phyloP scores from a whole-genome alignment of 2,329 filamentous ascomycete species.

The Cladosporium velox region DNA sequence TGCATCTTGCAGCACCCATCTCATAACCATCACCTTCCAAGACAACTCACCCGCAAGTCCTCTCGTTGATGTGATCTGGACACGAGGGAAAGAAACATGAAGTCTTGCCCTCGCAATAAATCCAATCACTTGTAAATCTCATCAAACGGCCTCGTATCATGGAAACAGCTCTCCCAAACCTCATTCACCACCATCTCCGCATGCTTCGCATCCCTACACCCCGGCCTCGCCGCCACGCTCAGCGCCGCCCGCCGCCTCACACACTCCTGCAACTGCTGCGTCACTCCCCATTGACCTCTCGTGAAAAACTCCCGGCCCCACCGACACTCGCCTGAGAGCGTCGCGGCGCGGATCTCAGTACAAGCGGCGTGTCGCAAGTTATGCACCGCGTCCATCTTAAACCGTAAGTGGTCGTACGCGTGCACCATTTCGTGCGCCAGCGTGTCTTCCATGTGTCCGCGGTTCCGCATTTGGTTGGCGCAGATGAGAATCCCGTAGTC shows the following conservation, averaged over 20 bases:
- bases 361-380: constrained; percentile 88
- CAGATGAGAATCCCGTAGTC: constrained; percentile 87
- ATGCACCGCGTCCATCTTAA: constrained; percentile 77
- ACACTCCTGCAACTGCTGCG: constrained; percentile 91
- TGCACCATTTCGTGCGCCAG: constrained; percentile 98
- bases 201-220: constrained; percentile 81
- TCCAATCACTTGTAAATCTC: constrained; percentile 76
- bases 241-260: constrained; percentile 78
- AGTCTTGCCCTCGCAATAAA: too few relatives aligned
- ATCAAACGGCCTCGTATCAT: constrained; percentile 92
- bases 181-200: constrained; percentile 88
- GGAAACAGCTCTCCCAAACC: constrained; percentile 98
- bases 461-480: constrained; percentile 82
- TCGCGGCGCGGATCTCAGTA: constrained; percentile 93
- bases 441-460: constrained; percentile 86
- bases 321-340: constrained; percentile 89
- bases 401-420: constrained; percentile 89
- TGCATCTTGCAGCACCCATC: too few relatives aligned
- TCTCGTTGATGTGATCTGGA: too few relatives aligned
- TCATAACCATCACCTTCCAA: too few relatives aligned
- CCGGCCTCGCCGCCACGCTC: constrained; percentile 75
- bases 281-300: constrained; percentile 82
- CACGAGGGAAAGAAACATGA: too few relatives aligned
- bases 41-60: too few relatives aligned
- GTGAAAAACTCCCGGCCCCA: constrained; percentile 85